Base-by-base conservation (phyloP, 2,329 filamentous ascomycete genomes). In the Pestalotiopsis fici region DNA sequence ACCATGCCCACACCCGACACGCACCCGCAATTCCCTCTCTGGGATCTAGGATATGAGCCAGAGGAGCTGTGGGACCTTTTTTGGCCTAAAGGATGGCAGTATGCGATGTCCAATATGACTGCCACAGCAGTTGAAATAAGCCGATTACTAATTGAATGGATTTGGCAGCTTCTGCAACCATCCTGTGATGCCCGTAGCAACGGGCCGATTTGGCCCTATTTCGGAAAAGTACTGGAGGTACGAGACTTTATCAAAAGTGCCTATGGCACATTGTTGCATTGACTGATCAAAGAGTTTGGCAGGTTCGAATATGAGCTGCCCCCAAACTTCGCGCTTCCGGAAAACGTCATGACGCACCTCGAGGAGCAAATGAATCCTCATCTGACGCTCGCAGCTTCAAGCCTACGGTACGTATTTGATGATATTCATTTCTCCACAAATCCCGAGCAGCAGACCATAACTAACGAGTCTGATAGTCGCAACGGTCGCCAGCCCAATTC, bases 11-110 rank as follows among this genome's bases (percentile, higher is more conserved):
- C 81, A 0, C 78, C 76, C 5, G 69, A 83, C 31, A 80, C 81
- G 0, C 85, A 87, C 70, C 84, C 84, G 0, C 70, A 78, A 0
- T 85, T 86, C 63, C 82, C 83, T 0, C 73, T 86, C 2, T 86
- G 84, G 84, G 67, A 78, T 3, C 71, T 82, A 0, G 83, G 82
- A 5, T 83, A 82, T 67, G 80, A 77, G 0, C 82, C 84, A 3
- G 76, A 83, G 60, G 69, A 83, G 23, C 82, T 86, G 0, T 85
- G 85, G 66, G 81, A 86, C 65, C 67, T 80, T 0, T 86, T 83
- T 70, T 86, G 82, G 72, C 84, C 84, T 0, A 69, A 47, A 4
- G 75, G 78, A 1, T 84, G 82, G 70, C 80, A 81, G 15, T 37
- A 37, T 37, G 35, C 12, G 12, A 12, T 6, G 12, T 37, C 12